Evolutionary conservation across 192 early-diverging fungal genomes (phyloP).

Genomic region (Backusella mclennaniae): DNA sequence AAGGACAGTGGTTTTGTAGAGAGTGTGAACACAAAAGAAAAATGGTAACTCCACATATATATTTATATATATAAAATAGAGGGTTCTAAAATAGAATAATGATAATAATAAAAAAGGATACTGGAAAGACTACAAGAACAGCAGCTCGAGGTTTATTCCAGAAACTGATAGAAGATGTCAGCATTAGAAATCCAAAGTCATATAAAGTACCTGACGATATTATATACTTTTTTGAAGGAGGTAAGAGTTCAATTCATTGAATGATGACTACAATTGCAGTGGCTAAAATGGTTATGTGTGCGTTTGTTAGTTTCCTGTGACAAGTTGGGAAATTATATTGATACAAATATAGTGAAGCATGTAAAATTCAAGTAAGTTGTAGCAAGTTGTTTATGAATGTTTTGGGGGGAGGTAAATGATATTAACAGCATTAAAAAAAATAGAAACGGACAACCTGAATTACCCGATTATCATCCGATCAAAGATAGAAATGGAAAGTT

Average conservation of each 20-base stretch:
- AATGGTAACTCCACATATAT: conserved; percentile 9
- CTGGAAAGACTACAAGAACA: background rate
- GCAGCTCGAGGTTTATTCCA: conserved; percentile 29
- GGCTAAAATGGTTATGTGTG: background rate
- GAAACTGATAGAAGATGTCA: conserved; percentile 39
- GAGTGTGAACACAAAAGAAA: conserved; percentile 24
- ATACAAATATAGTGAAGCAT: conserved; percentile 35
- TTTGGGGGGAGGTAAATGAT: background rate
- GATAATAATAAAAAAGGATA: background rate
- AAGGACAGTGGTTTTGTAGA: conserved; percentile 42
- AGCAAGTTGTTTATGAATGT: background rate
- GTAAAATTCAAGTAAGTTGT: conserved; percentile 17
- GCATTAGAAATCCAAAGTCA: conserved; percentile 39
- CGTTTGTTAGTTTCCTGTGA: conserved; percentile 36
- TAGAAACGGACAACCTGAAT: conserved; percentile 29
- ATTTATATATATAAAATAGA: background rate
- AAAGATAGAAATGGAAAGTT: conserved; percentile 37
- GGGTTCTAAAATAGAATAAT: background rate
- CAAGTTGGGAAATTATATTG: conserved; percentile 43
- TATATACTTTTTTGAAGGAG: conserved; percentile 35
- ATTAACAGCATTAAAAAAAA: background rate
- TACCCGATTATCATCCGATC: conserved; percentile 32
- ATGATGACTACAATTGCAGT: background rate
- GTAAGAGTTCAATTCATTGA: conserved; percentile 21
- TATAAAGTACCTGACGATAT: conserved; percentile 41